Base-by-base conservation (phyloP, 2,329 filamentous ascomycete species). In the Penicillium sp. region DNA sequence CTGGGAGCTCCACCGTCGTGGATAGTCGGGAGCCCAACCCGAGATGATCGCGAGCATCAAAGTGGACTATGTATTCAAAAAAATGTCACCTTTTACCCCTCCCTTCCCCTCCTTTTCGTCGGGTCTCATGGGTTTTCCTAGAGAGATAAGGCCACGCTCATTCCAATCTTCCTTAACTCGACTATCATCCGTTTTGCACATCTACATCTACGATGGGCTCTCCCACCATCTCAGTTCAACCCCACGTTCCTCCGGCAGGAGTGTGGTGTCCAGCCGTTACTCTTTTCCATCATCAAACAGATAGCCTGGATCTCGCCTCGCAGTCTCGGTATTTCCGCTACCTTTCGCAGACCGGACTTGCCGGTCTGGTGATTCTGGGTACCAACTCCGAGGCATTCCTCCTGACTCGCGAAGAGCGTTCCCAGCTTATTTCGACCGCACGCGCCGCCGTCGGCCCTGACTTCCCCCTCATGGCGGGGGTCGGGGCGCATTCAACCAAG, bases 401-500 rank as follows among this genome's bases (percentile, higher is more conserved):
- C 13, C 64, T 82, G 39, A 83, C 81, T 11, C 79, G 80, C 14
- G 76, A 82, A 55, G 82, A 85, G 68, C 76, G 82, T 49, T 72
- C 71, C 44, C 71, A 74, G 33, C 76, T 86, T 18, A 74, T 88
- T n/a, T 65, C 71, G 30, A 72, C 79, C 13, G 85, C 84, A 48
- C 74, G 82, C 30, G 61, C 65, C 36, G 77, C 79, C 20, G 76
- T 79, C 14, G 78, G 77, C 1, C 74, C 77, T 1, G 67, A 69
- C 24, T 83, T 74, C 63, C 82, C 81, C 39, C 75, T 85, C 64
- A 84, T 85, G 74, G 82, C 81, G 3, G 85, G 85, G 28, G 80
- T 83, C 7, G 78, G 82, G 22, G 83, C 79, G 1, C 83, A 86
- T 67, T 85, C 82, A n/a, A 86, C 82, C 2, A 77, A 78, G 53